Conservation (phyloP, 441 rosid genomes). For the Gossypium schwendimanii region DNA sequence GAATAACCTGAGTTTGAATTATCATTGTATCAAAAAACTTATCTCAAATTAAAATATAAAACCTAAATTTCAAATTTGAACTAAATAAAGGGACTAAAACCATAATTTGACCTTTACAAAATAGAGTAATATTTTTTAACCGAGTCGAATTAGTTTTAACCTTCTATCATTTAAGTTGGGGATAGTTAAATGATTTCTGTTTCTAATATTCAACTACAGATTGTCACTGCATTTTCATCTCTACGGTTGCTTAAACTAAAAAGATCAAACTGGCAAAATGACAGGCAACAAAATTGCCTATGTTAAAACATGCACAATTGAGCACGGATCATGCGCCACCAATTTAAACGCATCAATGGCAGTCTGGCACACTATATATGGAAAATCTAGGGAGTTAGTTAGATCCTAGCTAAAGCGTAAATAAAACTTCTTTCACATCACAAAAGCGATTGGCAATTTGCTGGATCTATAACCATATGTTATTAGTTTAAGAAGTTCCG, state of each 20-base stretch:
- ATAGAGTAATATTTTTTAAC: not conserved
- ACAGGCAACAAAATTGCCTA: too few relatives aligned
- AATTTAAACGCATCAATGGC: not conserved
- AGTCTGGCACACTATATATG: not conserved
- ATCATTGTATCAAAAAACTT: too few relatives aligned
- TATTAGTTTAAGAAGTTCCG: slow-evolving; percentile 47
- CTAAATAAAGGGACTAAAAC: not conserved
- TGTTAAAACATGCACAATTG: not conserved
- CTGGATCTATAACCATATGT: slow-evolving; percentile 12
- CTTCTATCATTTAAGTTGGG: too few relatives aligned
- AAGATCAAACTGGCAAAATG: too few relatives aligned
- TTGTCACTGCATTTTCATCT: too few relatives aligned
- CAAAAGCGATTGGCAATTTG: not conserved
- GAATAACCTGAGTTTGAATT: too few relatives aligned
- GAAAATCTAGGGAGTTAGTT: too few relatives aligned
- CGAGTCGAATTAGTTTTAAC: too few relatives aligned
- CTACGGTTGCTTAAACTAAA: too few relatives aligned
- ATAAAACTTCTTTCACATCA: not conserved
- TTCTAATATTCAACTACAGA: too few relatives aligned
- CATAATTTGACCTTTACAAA: not conserved
- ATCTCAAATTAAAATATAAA: not conserved
- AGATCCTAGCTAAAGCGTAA: too few relatives aligned
- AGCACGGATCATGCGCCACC: slow-evolving; percentile 1
- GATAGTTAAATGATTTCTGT: too few relatives aligned
- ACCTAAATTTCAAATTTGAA: not conserved